These are phyloP conservation scores for Pyrus communis DNA, from an alignment of 306 rosid genomes.

Conservation along the genomic window DNA sequence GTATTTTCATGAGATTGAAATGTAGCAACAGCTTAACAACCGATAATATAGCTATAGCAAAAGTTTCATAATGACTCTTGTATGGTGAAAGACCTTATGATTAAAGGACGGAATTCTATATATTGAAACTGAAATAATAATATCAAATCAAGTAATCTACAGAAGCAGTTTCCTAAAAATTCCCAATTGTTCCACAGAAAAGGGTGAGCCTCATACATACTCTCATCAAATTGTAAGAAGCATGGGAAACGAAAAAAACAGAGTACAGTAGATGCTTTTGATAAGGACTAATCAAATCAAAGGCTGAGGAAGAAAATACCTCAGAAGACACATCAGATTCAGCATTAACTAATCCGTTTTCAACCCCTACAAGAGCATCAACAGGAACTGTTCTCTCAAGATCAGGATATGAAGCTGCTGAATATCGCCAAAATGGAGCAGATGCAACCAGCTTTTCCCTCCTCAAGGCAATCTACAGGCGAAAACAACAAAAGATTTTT, in stretches of 20 bases:
- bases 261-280: too few species aligned
- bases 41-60: not conserved
- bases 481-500: slow-evolving; percentile 4
- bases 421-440: slow-evolving; percentile 86
- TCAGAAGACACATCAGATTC: slow-evolving; percentile 37
- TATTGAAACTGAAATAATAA: not conserved
- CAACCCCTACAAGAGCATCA: slow-evolving; percentile 41
- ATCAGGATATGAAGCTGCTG: slow-evolving; percentile 92
- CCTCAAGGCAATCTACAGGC: slow-evolving; percentile 69
- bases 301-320: slow-evolving; percentile 36
- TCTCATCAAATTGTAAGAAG: not conserved
- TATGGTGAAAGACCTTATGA: not conserved
- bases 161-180: not conserved
- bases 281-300: not conserved
- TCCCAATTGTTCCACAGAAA: not conserved
- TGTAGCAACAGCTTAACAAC: not conserved
- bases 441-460: slow-evolving; percentile 85
- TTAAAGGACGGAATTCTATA: not conserved
- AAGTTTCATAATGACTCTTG: not conserved
- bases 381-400: slow-evolving; percentile 45
- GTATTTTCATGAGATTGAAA: not conserved
- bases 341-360: slow-evolving; percentile 13
- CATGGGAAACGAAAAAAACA: not conserved
- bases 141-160: not conserved
- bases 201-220: not conserved